phyloP scores from a whole-genome alignment of 2,329 filamentous ascomycete species.

The Epichloe gansuensis region DNA sequence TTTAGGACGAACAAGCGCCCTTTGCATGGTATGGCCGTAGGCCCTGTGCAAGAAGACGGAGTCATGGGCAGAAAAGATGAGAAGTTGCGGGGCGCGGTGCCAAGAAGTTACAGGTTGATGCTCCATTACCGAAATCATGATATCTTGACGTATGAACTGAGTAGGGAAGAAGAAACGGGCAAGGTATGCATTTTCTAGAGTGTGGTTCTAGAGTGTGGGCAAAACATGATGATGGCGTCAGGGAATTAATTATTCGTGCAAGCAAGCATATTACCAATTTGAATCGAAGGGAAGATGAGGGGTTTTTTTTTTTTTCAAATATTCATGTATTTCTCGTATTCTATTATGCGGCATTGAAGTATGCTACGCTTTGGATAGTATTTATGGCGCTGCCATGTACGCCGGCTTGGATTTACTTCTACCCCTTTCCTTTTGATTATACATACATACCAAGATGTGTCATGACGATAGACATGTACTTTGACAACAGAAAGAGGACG shows the following conservation, averaged over 20 bases:
- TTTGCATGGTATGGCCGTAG: conserved; percentile 55
- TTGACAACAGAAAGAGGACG: no score
- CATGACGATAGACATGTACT: neutral
- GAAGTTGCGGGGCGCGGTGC: conserved; percentile 12
- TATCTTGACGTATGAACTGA: conserved; percentile 57
- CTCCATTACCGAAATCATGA: conserved; percentile 60
- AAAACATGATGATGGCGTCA: neutral
- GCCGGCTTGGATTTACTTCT: neutral
- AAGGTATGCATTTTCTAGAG: conserved; percentile 24
- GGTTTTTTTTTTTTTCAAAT: no score
- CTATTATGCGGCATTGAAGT: neutral
- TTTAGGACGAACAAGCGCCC: conserved; percentile 33
- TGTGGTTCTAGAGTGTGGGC: conserved; percentile 13
- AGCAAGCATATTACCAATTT: neutral
- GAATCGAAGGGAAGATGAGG: neutral
- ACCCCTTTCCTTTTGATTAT: no score
- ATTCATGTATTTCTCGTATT: neutral
- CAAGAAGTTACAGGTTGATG: conserved; percentile 51
- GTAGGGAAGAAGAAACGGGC: conserved; percentile 25
- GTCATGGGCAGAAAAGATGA: conserved; percentile 10
- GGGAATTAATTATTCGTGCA: neutral
- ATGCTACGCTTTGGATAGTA: neutral
- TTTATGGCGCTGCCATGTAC: neutral
- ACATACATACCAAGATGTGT: neutral
- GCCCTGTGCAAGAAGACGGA: conserved; percentile 42